Evolutionary conservation across 2,329 filamentous ascomycete genomes (phyloP).

Genomic region (Fusarium pilosicola): DNA sequence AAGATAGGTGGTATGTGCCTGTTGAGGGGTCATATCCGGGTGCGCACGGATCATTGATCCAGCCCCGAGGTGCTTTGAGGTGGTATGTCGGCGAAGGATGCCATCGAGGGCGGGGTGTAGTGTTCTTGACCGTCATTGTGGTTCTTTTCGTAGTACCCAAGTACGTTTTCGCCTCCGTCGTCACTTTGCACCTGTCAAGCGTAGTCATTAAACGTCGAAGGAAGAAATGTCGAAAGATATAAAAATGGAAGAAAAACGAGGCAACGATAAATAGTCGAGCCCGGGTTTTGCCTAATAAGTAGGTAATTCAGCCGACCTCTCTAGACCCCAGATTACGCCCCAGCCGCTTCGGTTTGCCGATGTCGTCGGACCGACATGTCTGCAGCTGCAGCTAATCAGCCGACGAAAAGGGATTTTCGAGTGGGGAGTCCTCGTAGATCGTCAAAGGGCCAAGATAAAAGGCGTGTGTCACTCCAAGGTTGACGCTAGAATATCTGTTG

Average conservation of each 20-base stretch:
- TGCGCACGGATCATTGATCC: constrained; percentile 42
- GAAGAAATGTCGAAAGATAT: background rate
- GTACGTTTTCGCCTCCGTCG: background rate
- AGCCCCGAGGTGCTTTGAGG: constrained; percentile 36
- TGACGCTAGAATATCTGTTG: constrained; percentile 3
- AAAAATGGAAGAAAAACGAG: background rate
- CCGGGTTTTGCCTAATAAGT: constrained; percentile 35
- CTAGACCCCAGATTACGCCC: constrained; percentile 16
- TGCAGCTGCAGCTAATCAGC: constrained; percentile 11
- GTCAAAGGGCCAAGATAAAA: background rate
- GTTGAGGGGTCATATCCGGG: constrained; percentile 36
- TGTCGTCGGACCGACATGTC: constrained; percentile 30
- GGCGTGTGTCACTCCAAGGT: background rate
- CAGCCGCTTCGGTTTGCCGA: constrained; percentile 1
- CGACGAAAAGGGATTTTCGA: background rate
- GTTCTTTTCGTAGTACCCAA: background rate
- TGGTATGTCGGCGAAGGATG: constrained; percentile 36
- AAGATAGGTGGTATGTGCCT: constrained; percentile 40
- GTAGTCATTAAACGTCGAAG: background rate
- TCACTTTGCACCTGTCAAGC: no score
- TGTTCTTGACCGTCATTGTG: constrained; percentile 20
- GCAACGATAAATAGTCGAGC: background rate
- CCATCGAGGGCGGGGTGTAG: constrained; percentile 16
- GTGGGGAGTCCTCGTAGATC: constrained; percentile 16
- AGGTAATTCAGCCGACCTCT: constrained; percentile 26